Base-by-base conservation (phyloP, 257 asterid species). In the Cynanchum wilfordii region DNA sequence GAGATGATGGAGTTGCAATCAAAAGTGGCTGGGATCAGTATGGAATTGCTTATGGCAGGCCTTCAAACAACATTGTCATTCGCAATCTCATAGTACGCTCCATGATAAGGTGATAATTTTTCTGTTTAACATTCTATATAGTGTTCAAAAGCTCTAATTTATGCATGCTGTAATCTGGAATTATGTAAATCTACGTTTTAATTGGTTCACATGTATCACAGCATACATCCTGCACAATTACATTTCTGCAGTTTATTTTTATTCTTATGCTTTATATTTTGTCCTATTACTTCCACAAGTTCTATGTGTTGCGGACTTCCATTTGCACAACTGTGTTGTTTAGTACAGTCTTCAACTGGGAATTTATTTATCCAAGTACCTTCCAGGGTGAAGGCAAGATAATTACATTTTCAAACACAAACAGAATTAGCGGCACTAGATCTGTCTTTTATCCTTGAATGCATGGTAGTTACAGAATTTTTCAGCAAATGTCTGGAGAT, bases 21-120 rank as follows among this genome's bases (percentile, higher is more conserved):
- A 92, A 92, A 85, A 92, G 98, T 68, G 98, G 98, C 74, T 92
- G 98, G 97, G 98, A 92, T 87, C 97, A 92, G 83, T 92, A 92
- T 86, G 98, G 98, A 84, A 90, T 92, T 81, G 96, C 97, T 81
- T 92, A 92, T 75, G 90, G 79, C 11, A 87, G 86, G 15, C 97
- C 98, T 71, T 92, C 96, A n/a, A 77, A 87, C 71, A 86, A 92
- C 81, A 92, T 92, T 87, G 72, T 83, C 63, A 88, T 92, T 68
- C 96, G 96, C 62, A 90, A 89, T 76, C 86, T 92, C 64, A 73
- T 80, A 52, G 98, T 89, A 59, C 95, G 88, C 67, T 88, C 98
- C 19, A 89, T 84, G 92, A 87, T 90, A 82, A 92, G 98, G 98
- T 92, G 77, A 77, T 78, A 50, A 11, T 68, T 24, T 51, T 56